A percentile compares a stretch with the other conserved stretches of the same genome.
These are phyloP conservation scores for Teunomyces aglyptinius DNA, from an alignment of 805 yeast genomes.

Conservation along the genomic window DNA sequence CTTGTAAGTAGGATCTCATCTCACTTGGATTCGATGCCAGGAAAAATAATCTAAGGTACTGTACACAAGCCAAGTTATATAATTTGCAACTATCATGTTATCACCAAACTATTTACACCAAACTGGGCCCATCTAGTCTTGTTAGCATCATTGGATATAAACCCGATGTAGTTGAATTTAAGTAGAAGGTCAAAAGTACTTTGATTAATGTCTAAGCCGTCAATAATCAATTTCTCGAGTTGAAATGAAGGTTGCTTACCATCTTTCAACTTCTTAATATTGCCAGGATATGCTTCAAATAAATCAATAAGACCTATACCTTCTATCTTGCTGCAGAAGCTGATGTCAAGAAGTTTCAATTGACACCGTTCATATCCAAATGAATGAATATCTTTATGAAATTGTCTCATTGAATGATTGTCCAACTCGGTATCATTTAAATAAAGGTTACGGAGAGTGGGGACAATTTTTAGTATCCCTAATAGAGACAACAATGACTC, in stretches of 20 bases:
- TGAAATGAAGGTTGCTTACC: slow-evolving; percentile 2
- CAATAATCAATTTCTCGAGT: slow-evolving; percentile 24
- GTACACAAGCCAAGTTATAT: neutral
- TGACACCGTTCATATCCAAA: slow-evolving; percentile 14
- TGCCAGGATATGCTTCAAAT: slow-evolving; percentile 14
- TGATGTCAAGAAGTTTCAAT: slow-evolving; percentile 32
- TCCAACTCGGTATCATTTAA: slow-evolving; percentile 38
- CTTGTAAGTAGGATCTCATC: slow-evolving; percentile 3
- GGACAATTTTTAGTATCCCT: slow-evolving; percentile 20
- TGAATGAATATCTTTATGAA: slow-evolving; percentile 24
- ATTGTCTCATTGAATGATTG: slow-evolving; percentile 28
- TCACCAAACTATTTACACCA: slow-evolving; percentile 32
- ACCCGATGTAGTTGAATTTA: slow-evolving; percentile 16
- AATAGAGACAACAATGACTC: slow-evolving; percentile 9
- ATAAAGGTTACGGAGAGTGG: slow-evolving; percentile 19
- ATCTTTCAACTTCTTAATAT: slow-evolving; percentile 4
- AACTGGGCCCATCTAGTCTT: slow-evolving; percentile 32
- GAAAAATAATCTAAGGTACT: slow-evolving; percentile 9
- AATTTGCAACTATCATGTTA: neutral
- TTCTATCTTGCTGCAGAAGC: slow-evolving; percentile 31
- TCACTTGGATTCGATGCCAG: neutral
- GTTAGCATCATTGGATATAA: slow-evolving; percentile 23
- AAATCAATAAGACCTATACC: slow-evolving; percentile 40
- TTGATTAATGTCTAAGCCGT: slow-evolving; percentile 33
- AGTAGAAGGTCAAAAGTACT: slow-evolving; percentile 24